Percentiles rank a stretch among this genome's conserved stretches.
phyloP scores from a whole-genome alignment of 2,329 filamentous ascomycete species.

The Botrytis hyacinthi region DNA sequence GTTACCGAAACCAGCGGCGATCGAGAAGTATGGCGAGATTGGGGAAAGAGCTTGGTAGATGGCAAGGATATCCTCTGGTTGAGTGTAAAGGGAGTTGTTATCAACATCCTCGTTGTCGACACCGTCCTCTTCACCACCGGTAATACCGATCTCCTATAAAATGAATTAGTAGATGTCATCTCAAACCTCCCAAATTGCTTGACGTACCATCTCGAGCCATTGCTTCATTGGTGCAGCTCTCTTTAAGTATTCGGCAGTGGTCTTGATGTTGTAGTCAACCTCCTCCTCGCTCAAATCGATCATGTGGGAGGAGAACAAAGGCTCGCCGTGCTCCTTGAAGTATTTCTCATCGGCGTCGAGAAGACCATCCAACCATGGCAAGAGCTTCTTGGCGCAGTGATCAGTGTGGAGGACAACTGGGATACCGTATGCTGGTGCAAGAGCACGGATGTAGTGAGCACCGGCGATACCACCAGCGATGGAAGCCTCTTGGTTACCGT shows the following conservation, averaged over 20 bases:
- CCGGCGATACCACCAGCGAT: slow-evolving; percentile 84
- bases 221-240: slow-evolving; percentile 95
- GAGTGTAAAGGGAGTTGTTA: slow-evolving; percentile 96
- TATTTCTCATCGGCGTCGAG: slow-evolving; percentile 89
- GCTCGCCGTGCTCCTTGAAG: slow-evolving; percentile 90
- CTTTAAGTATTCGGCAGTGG: slow-evolving; percentile 90
- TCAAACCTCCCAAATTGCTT: background rate
- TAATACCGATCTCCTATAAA: slow-evolving; percentile 77
- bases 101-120: slow-evolving; percentile 98
- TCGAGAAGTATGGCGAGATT: slow-evolving; percentile 95
- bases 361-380: slow-evolving; percentile 97
- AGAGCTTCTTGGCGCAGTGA: slow-evolving; percentile 99
- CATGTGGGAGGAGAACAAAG: slow-evolving; percentile 97
- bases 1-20: slow-evolving; percentile 97
- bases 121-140: slow-evolving; percentile 95
- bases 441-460: slow-evolving; percentile 87
- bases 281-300: slow-evolving; percentile 94
- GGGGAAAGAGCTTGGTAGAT: slow-evolving; percentile 83
- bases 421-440: slow-evolving; percentile 84
- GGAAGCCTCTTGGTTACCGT: slow-evolving; percentile 80
- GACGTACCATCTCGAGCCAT: slow-evolving; percentile 91
- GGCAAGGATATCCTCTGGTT: slow-evolving; percentile 91
- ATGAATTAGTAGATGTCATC: slow-evolving; percentile 15
- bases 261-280: slow-evolving; percentile 86
- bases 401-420: slow-evolving; percentile 95